Conservation (phyloP, 164 flowering plant genomes). For the Liriodendron chinense region DNA sequence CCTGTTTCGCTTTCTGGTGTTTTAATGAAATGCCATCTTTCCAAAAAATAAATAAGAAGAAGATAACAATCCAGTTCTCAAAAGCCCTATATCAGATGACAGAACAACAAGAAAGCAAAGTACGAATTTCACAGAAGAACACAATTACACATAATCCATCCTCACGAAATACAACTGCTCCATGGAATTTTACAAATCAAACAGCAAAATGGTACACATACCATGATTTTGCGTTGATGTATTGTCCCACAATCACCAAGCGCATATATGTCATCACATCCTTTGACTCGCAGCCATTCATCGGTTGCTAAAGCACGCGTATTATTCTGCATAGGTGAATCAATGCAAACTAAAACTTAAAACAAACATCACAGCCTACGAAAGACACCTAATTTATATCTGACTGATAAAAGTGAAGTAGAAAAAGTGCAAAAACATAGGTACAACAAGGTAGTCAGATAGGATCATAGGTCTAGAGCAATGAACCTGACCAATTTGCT, state of each 20-base stretch:
- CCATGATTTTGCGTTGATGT: conserved; percentile 81
- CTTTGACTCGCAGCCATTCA: conserved; percentile 89
- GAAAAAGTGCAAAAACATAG: not conserved
- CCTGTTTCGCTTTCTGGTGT: no score
- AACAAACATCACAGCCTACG: not conserved
- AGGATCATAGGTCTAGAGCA: conserved; percentile 7
- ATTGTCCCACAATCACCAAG: conserved; percentile 90
- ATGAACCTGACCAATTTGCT: conserved; percentile 80
- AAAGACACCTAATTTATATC: not conserved
- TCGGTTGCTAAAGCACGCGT: conserved; percentile 81
- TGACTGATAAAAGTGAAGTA: not conserved
- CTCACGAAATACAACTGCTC: not conserved
- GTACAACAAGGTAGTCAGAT: not conserved
- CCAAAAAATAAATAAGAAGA: no score
- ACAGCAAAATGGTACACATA: conserved; percentile 21
- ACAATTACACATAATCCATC: not conserved
- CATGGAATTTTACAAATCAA: not conserved
- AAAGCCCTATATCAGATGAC: no score
- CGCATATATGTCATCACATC: conserved; percentile 67
- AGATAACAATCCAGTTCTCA: no score
- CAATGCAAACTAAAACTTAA: not conserved
- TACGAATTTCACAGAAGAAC: no score
- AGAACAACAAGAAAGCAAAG: no score
- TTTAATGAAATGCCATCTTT: no score
- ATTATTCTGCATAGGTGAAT: conserved; percentile 34